Percentiles rank a stretch among this genome's conserved stretches.
Conservation (phyloP, 768 basidiomycete species). For the Boletus rubropictus region DNA sequence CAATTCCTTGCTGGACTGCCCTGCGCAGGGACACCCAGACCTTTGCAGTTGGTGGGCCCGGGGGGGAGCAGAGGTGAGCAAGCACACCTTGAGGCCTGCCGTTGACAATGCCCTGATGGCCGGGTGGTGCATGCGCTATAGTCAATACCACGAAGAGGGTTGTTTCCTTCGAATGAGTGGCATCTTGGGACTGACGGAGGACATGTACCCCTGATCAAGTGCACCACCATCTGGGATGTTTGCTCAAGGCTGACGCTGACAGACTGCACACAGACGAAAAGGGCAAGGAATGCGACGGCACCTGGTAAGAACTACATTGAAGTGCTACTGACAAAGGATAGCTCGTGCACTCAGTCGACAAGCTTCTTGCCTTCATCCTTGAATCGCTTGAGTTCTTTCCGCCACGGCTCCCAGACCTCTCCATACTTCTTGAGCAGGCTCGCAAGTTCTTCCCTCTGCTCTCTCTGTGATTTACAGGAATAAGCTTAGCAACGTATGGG, state of each 20-base stretch:
- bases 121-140: constrained; percentile 8
- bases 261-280: too few relatives aligned
- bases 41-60: too few relatives aligned
- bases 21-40: constrained; percentile 26
- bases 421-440: constrained; percentile 80
- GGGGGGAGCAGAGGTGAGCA: too few relatives aligned
- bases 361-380: constrained; percentile 66
- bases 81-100: constrained; percentile 16
- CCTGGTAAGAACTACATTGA: constrained; percentile 1
- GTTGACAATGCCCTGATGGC: constrained; percentile 20
- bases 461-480: constrained; percentile 44
- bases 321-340: background rate
- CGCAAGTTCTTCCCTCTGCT: constrained; percentile 77
- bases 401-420: constrained; percentile 81
- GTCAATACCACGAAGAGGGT: constrained; percentile 11
- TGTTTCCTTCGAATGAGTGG: constrained; percentile 21
- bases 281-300: too few relatives aligned
- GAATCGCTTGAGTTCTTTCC: constrained; percentile 69
- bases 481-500: background rate
- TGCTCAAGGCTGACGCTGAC: too few relatives aligned
- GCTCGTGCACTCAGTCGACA: constrained; percentile 17
- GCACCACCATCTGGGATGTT: too few relatives aligned
- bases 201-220: background rate
- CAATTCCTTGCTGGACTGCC: constrained; percentile 33
- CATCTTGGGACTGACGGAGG: background rate